Evolutionary conservation across 73 alveolate species (phyloP), one percentile per base, ranked within the genome.

Genomic region (Symbiodinium natans): DNA sequence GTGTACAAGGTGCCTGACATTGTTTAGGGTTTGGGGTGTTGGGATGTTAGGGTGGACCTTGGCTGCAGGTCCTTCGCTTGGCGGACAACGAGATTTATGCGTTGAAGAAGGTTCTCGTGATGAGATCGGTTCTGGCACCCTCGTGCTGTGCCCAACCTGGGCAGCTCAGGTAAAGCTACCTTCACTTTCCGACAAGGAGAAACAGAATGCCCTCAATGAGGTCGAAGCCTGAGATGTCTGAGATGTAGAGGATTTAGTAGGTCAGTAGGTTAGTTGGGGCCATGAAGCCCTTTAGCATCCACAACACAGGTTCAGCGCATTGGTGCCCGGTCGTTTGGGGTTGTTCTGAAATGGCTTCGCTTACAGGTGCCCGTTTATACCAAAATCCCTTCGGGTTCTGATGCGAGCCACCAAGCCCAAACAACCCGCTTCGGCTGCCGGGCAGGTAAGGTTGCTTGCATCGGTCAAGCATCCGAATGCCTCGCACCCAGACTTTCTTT

Each of bases 131-230:
- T 13, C 33, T 75, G 48, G 33, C 9, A 13, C 38, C 13, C 36
- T 31, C 38, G 19, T 63, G 80, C 38, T 11, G 31, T 4, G 29
- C 36, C 38, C 80, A 23, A 23, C 13, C 4, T 3, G 15, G 38
- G 11, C 0, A 63, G 9, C 27, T 2, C 71, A 92, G 98, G 98
- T 92, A 82, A 92, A 92, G 77, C 84, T 92, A 59, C 98, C 98
- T 25, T 77, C 98, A 13, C 92, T 92, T 5, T 92, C 98, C 27
- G 98, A 92, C 77, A 92, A 92, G 82, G 98, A 92, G 92, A 92
- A 92, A 82, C 98, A 92, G 84, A 92, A 92, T 75, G 98, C 98
- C 29, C 83, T 92, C 48, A 92, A 92, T n/a, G 98, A 92, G 98
- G 98, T 46, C 7, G 46, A n/a, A 9, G 75, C 31, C 27, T n/a